Evolutionary conservation across 2,329 filamentous ascomycete genomes (phyloP).

Genomic region (Coniella lustricola): DNA sequence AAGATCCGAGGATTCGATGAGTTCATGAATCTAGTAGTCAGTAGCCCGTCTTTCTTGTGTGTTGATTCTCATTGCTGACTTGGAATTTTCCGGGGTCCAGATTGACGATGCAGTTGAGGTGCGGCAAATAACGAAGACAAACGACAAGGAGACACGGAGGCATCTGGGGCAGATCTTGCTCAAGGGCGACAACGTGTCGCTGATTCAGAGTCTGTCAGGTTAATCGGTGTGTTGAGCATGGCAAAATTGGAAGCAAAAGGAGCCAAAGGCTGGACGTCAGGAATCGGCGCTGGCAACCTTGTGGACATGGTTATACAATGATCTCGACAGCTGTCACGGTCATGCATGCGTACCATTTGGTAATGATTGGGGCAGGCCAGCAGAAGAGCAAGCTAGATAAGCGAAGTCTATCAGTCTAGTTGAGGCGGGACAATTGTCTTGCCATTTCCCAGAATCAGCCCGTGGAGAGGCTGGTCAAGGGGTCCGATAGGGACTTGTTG

Average conservation of each 20-base stretch:
- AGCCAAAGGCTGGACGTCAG: neutral
- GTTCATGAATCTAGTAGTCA: conserved; percentile 83
- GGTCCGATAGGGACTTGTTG: conserved; percentile 64
- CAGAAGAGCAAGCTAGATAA: conserved; percentile 30
- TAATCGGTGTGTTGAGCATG: too few relatives aligned
- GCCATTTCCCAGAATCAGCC: conserved; percentile 66
- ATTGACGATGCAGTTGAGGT: conserved; percentile 94
- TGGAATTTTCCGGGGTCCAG: neutral
- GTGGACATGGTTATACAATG: neutral
- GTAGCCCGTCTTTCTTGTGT: neutral
- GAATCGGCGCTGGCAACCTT: neutral
- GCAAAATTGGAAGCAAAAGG: neutral
- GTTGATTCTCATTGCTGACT: neutral
- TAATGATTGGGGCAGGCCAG: neutral
- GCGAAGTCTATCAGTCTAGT: conserved; percentile 40
- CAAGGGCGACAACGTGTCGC: conserved; percentile 81
- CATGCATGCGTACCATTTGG: neutral
- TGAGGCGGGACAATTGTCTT: conserved; percentile 26
- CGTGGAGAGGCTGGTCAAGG: conserved; percentile 75
- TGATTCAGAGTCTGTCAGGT: conserved; percentile 56
- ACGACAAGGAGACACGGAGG: conserved; percentile 67
- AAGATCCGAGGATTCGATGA: conserved; percentile 97
- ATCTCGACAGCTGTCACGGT: conserved; percentile 1
- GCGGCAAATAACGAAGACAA: conserved; percentile 72
- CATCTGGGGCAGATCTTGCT: conserved; percentile 60